Base-by-base conservation (phyloP, 768 basidiomycete genomes). In the Tulasnella sp. region DNA sequence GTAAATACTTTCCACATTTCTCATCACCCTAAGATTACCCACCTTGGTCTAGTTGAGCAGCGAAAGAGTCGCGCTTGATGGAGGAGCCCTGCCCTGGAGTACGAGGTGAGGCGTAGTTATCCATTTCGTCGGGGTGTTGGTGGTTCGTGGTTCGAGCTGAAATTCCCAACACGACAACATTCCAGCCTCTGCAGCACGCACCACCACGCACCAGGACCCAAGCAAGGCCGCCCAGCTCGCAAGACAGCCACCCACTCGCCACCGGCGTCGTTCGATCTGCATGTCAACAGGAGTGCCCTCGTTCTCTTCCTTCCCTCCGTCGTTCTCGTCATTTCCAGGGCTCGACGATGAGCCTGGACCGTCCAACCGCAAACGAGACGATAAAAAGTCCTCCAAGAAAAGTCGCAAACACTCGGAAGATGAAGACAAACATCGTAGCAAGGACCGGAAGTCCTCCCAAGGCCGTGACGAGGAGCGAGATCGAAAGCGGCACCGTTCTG, bases 21-120 rank as follows among this genome's bases (percentile, higher is more conserved):
- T 34, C n/a, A 42, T 42, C 9, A n/a, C 8, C 6, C 37, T 19
- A 22, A 19, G 49, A 72, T 11, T 22, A 7, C 73, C 22, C 25
- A 77, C 74, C 77, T 68, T 75, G 77, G 12, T 77, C 77, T 14
- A 77, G 49, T 73, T 77, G 74, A n/a, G 77, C 72, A 40, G 70
- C 70, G 52, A 76, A 39, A n/a, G 71, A 72, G 54, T 72, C 54
- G 70, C 70, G 69, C 49, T 76, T 72, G 76, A 25, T 25, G 12
- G 52, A 34, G 40, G 38, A 31, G 36, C 49, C 29, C 29, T 64
- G 58, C 8, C 29, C 58, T 3, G 58, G 58, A 12, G 58, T 64
- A 31, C 58, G 58, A 29, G 58, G 58, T 64, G 58, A 64, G 31
- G 70, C 38, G 40, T 76, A 34, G 39, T n/a, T 38, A 15, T 36